A percentile compares a stretch with the other conserved stretches of the same genome.
Evolutionary conservation across 1,284 basidiomycete species (phyloP).

Genomic region (Leccinum angustisporum): DNA sequence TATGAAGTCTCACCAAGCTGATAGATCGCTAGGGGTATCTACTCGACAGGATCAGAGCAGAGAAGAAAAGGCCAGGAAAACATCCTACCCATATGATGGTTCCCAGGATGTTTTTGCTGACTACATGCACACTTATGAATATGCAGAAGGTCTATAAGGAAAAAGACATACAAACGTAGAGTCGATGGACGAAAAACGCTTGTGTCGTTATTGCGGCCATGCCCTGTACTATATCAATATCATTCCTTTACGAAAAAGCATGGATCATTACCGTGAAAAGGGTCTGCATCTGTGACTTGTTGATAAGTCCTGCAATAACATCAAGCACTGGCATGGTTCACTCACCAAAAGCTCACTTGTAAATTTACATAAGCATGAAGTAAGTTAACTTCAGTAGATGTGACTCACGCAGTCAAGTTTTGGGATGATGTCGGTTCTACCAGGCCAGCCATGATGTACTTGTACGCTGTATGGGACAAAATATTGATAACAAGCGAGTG

Average conservation of each 20-base stretch:
- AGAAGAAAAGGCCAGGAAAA: background rate
- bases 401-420: background rate
- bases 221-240: conserved; percentile 9
- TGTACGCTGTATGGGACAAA: background rate
- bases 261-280: conserved; percentile 1
- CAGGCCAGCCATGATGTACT: background rate
- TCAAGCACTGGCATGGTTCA: background rate
- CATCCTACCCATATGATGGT: conserved; percentile 11
- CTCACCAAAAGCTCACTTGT: conserved; percentile 5
- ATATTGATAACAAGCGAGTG: background rate
- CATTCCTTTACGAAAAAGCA: no score
- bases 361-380: background rate
- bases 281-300: background rate
- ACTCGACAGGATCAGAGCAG: background rate
- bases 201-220: conserved; percentile 12
- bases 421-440: background rate
- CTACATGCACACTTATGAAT: conserved; percentile 5
- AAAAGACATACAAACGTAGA: conserved; percentile 14
- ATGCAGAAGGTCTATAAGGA: background rate
- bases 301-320: background rate
- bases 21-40: conserved; percentile 5
- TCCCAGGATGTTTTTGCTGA: conserved; percentile 9
- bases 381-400: background rate
- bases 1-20: no score
- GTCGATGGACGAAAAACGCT: conserved; percentile 15